A percentile compares a stretch with the other conserved stretches of the same genome.
phyloP scores from a whole-genome alignment of 495 filamentous ascomycete genomes.

The Podospora australis region DNA sequence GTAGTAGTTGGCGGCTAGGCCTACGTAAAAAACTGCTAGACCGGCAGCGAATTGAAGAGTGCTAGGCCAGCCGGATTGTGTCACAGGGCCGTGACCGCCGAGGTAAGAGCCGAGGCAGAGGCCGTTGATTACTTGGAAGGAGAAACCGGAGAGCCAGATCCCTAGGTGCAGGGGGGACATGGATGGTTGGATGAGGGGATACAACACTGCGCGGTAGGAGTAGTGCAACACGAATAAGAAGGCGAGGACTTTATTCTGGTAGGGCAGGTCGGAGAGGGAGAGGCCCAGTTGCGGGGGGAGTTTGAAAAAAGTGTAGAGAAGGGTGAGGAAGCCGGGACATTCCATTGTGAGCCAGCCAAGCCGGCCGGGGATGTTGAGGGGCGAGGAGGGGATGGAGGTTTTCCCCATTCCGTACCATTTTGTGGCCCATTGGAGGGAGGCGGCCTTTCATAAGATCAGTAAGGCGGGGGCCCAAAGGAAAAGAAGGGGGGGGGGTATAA shows the following conservation, averaged over 20 bases:
- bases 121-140: constrained; percentile 77
- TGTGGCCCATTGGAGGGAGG: constrained; percentile 55
- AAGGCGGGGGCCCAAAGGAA: not conserved
- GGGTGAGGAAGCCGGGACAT: constrained; percentile 61
- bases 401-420: constrained; percentile 76
- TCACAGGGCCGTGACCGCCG: constrained; percentile 64
- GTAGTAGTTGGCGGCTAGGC: constrained; percentile 74
- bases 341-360: constrained; percentile 87
- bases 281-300: constrained; percentile 51
- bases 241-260: constrained; percentile 62
- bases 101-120: constrained; percentile 73
- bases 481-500: not conserved
- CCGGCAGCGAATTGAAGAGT: constrained; percentile 40
- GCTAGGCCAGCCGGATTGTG: constrained; percentile 49
- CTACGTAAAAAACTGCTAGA: constrained; percentile 47
- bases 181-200: constrained; percentile 73
- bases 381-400: constrained; percentile 59
- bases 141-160: constrained; percentile 52
- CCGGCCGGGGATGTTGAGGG: constrained; percentile 82
- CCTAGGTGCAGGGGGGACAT: constrained; percentile 80
- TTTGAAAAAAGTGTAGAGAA: constrained; percentile 68
- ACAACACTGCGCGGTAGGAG: constrained; percentile 75
- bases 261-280: constrained; percentile 47
- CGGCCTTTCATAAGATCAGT: constrained; percentile 37
- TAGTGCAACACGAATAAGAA: constrained; percentile 75